Conservation (phyloP, 23 red algal genomes). For the Gracilaria domingensis region DNA sequence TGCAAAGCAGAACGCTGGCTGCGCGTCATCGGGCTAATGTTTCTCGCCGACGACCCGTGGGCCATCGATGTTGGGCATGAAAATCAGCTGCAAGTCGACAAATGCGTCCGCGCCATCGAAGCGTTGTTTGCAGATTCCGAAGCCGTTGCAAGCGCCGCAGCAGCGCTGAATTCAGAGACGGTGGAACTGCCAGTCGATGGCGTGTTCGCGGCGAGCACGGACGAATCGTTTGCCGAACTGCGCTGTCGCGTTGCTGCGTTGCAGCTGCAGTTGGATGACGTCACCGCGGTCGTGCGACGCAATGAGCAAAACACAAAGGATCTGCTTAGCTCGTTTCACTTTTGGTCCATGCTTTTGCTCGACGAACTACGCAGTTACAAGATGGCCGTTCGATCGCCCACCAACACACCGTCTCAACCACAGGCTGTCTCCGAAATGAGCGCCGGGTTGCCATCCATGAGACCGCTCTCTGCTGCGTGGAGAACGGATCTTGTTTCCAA, state of each 20-base stretch:
- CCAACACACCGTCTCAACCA: neutral
- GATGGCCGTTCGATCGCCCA: conserved; percentile 1
- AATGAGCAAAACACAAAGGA: conserved; percentile 73
- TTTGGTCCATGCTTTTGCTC: conserved; percentile 70
- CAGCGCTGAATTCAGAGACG: conserved; percentile 18
- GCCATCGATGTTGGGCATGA: conserved; percentile 55
- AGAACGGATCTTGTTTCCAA: neutral
- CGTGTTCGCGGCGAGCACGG: conserved; percentile 19
- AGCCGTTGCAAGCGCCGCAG: conserved; percentile 3
- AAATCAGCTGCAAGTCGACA: neutral
- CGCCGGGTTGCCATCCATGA: conserved; percentile 20
- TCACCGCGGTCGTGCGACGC: conserved; percentile 63
- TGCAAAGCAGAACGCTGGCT: conserved; percentile 57
- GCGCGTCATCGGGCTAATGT: conserved; percentile 51
- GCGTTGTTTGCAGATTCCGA: conserved; percentile 33
- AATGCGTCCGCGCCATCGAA: conserved; percentile 18
- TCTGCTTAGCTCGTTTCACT: conserved; percentile 64
- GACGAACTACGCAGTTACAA: conserved; percentile 68
- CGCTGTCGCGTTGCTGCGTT: conserved; percentile 60
- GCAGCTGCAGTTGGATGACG: conserved; percentile 67
- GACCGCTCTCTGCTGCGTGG: neutral
- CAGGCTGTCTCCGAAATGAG: neutral
- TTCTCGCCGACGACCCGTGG: conserved; percentile 70
- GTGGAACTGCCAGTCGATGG: conserved; percentile 32
- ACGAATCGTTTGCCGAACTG: conserved; percentile 61